Percentiles rank a stretch among this genome's conserved stretches.
phyloP scores from a whole-genome alignment of 768 basidiomycete genomes.

The Leccinum fibrillosum region DNA sequence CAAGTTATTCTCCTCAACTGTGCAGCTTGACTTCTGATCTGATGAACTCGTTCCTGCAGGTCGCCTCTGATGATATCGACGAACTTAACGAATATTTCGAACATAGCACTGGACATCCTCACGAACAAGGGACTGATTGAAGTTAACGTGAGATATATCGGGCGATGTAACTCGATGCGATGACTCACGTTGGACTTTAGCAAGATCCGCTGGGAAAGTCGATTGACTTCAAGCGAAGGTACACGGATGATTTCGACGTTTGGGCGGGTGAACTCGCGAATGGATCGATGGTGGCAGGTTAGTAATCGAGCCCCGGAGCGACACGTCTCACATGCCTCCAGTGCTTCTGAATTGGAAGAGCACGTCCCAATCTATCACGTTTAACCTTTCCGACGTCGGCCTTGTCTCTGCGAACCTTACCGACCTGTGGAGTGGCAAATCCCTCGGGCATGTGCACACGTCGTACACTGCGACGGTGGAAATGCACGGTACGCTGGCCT shows the following conservation, averaged over 20 bases:
- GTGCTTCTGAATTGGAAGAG: slow-evolving; percentile 10
- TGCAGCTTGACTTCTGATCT: neutral
- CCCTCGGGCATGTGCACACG: neutral
- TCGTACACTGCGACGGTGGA: neutral
- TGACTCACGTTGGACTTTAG: neutral
- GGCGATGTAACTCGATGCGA: neutral
- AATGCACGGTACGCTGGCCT: slow-evolving; percentile 5
- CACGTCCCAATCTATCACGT: neutral
- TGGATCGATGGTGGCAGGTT: slow-evolving; percentile 9
- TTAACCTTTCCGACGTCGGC: slow-evolving; percentile 5
- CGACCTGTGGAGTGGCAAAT: slow-evolving; percentile 3
- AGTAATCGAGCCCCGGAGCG: neutral
- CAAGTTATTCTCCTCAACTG: neutral
- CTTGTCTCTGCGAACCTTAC: slow-evolving; percentile 4
- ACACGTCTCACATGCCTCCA: neutral
- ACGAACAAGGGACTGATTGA: slow-evolving; percentile 6
- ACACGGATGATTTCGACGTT: slow-evolving; percentile 9
- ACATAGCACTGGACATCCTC: slow-evolving; percentile 2
- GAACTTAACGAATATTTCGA: neutral
- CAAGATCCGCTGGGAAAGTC: slow-evolving; percentile 13
- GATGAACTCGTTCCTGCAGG: neutral
- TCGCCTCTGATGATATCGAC: slow-evolving; percentile 14
- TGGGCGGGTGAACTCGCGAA: slow-evolving; percentile 10
- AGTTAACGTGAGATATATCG: slow-evolving; percentile 1
- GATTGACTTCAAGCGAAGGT: slow-evolving; percentile 8